Evolutionary conservation across 192 early-diverging fungal genomes (phyloP).

Genomic region (Coemansia sp.): DNA sequence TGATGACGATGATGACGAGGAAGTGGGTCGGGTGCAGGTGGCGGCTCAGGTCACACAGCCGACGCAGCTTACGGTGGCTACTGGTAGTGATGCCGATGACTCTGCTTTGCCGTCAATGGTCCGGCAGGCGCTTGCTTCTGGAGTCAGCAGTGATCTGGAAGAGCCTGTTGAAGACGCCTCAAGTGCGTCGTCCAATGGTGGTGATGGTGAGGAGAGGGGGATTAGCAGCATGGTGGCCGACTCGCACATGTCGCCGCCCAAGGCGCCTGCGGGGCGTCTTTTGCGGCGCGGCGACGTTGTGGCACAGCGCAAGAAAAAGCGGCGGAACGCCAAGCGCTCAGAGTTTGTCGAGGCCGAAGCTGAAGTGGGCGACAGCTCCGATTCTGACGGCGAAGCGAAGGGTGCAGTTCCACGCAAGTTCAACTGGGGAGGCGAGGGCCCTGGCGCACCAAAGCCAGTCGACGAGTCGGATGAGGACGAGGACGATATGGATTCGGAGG

Average conservation of each 20-base stretch:
- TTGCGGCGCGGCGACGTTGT: conserved; percentile 3
- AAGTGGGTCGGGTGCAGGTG: conserved; percentile 3
- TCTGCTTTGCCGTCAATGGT: conserved; percentile 30
- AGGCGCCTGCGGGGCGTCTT: neutral
- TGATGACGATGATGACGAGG: conserved; percentile 1
- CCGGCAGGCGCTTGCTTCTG: conserved; percentile 19
- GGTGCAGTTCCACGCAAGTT: conserved; percentile 25
- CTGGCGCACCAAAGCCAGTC: neutral
- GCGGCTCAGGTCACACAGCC: no score
- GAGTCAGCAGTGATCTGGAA: neutral
- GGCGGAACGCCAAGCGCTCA: conserved; percentile 15
- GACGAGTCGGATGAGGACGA: conserved; percentile 14
- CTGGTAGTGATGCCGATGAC: neutral
- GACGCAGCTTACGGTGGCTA: conserved; percentile 18
- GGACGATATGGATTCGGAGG: conserved; percentile 47
- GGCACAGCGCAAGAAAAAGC: neutral
- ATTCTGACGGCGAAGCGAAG: conserved; percentile 21
- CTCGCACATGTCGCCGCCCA: neutral
- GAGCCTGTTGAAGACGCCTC: neutral
- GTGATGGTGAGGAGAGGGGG: neutral
- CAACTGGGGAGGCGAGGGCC: conserved; percentile 34
- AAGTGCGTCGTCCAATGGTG: no score
- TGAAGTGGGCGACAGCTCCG: conserved; percentile 48
- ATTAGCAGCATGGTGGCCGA: neutral
- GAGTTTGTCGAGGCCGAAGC: conserved; percentile 58